Conservation (phyloP, 2,329 filamentous ascomycete species). For the Colletotrichum chrysophilum region DNA sequence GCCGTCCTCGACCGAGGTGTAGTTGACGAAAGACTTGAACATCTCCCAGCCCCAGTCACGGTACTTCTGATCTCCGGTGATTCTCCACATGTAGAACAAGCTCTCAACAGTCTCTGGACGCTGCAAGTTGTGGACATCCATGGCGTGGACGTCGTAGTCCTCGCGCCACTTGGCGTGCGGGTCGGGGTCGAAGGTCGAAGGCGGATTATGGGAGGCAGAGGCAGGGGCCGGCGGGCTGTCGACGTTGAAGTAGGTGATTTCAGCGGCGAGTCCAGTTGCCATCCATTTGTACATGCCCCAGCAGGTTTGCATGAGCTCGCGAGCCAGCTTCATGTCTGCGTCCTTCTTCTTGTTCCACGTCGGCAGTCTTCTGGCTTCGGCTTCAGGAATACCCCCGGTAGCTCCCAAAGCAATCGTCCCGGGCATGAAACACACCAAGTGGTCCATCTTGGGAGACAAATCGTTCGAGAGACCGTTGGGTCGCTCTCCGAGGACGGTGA, state of each 20-base stretch:
- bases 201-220: conserved; percentile 54
- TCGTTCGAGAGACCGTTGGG: conserved; percentile 71
- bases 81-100: conserved; percentile 98
- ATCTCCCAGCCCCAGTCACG: conserved; percentile 99
- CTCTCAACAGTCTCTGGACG: conserved; percentile 96
- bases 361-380: conserved; percentile 73
- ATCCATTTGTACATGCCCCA: conserved; percentile 97
- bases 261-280: conserved; percentile 87
- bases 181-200: conserved; percentile 54
- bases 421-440: conserved; percentile 96
- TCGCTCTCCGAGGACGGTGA: conserved; percentile 90
- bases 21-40: conserved; percentile 88
- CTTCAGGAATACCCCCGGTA: conserved; percentile 78
- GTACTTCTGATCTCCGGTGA: conserved; percentile 88
- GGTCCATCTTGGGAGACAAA: conserved; percentile 93
- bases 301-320: conserved; percentile 94
- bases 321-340: conserved; percentile 84
- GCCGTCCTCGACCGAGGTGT: conserved; percentile 79
- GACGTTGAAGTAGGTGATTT: conserved; percentile 91
- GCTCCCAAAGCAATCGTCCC: conserved; percentile 91
- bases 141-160: conserved; percentile 80
- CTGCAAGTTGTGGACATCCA: conserved; percentile 92
- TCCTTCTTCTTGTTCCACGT: conserved; percentile 82
- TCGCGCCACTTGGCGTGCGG: conserved; percentile 71
- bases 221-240: conserved; percentile 70